These are phyloP conservation scores for Escovopsis sp. DNA, from an alignment of 2,329 filamentous ascomycete species.

Conservation along the genomic window DNA sequence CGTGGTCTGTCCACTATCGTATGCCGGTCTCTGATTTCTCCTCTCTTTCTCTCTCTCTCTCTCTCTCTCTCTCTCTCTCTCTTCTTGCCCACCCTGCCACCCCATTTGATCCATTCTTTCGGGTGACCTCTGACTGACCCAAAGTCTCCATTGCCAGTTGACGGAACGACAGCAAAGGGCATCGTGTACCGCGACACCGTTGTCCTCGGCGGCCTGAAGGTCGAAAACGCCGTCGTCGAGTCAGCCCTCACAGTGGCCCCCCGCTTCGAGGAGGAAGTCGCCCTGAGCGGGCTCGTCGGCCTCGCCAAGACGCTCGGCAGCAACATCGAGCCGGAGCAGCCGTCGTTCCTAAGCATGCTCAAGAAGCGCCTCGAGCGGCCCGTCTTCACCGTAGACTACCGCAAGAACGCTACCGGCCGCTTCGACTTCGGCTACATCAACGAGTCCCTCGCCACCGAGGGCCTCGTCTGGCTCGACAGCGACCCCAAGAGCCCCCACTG, in stretches of 20 bases:
- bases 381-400: slow-evolving; percentile 36
- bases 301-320: slow-evolving; percentile 32
- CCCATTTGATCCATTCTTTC: too few relatives aligned
- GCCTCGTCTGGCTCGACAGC: slow-evolving; percentile 28
- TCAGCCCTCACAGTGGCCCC: slow-evolving; percentile 29
- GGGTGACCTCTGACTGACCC: background rate
- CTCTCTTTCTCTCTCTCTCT: too few relatives aligned
- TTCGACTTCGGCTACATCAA: slow-evolving; percentile 39
- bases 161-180: slow-evolving; percentile 30
- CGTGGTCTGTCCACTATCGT: slow-evolving; percentile 36
- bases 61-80: too few relatives aligned
- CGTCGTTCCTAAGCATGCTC: slow-evolving; percentile 31
- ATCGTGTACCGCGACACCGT: slow-evolving; percentile 37
- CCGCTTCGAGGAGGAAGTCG: slow-evolving; percentile 26
- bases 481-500: slow-evolving; percentile 21
- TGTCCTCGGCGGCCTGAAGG: slow-evolving; percentile 26
- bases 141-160: slow-evolving; percentile 16
- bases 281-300: slow-evolving; percentile 37
- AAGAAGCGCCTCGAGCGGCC: slow-evolving; percentile 23
- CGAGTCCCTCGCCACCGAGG: slow-evolving; percentile 20
- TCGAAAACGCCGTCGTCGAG: slow-evolving; percentile 34
- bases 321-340: slow-evolving; percentile 27
- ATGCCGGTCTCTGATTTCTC: slow-evolving; percentile 16
- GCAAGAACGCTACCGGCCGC: slow-evolving; percentile 29
- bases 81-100: too few relatives aligned